Base-by-base conservation (phyloP, 331 rosid species). In the Malus hybrid region DNA sequence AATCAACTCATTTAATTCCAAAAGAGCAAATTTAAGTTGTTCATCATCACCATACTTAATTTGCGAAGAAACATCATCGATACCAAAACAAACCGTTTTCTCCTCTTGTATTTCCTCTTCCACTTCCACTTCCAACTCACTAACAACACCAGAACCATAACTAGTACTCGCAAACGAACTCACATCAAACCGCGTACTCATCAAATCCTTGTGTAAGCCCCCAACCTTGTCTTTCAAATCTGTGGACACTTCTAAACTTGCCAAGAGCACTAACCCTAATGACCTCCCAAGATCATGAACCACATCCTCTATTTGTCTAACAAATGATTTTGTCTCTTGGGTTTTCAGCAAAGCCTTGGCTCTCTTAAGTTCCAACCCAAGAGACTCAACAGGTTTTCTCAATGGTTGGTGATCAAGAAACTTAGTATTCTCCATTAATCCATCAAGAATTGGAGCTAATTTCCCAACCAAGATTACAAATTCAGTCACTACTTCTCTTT, bases 231-330 rank as follows among this genome's bases (percentile, higher is more conserved):
- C 89, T 80, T 88, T 85, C 63, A 88, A 87, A 31, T 87, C 85
- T 2, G 78, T 24, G 8, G 90, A 90, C 55, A 80, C 88, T 72
- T 87, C 93, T 59, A 86, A 84, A 76, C 91, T 84, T 10, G 91
- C 89, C 64, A 87, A 85, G 69, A 91, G 81, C 31, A 93, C 80
- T 39, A 93, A 85, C 69, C 98, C 98, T 55, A 90, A 76, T 5
- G 98, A 88, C 75, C 98, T 86, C 28, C 97, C 97, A 3, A 93
- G 84, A 86, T 85, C 93, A 82, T 87, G 93, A 31, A 87, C 88
- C 64, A 87, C 70, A 71, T 83, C 83, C 88, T 89, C 97, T 10
- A 86, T 75, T 67, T 87, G 91, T 80, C 81, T 84, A 59, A 72
- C n/a, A 1, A 81, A 85, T 34, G 84, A 75, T 71, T 80, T 88